These are phyloP conservation scores for Eucalyptus pauciflora DNA, from an alignment of 345 rosid genomes.

Conservation along the genomic window DNA sequence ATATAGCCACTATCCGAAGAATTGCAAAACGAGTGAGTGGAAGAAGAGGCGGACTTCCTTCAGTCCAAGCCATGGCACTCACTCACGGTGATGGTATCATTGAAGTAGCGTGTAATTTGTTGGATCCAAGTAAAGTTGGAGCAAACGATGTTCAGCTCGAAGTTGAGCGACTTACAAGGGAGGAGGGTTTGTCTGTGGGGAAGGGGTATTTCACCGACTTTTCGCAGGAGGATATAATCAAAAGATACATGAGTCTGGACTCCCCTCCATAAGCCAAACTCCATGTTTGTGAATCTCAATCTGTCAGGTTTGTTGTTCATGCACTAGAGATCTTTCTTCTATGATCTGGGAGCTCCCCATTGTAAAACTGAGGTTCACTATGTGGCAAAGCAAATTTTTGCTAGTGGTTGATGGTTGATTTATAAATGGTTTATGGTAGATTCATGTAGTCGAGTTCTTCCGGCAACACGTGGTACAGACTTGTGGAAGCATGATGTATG, in stretches of 20 bases:
- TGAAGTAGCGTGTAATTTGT: constrained; percentile 85
- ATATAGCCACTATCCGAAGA: constrained; percentile 46
- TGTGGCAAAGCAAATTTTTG: not conserved
- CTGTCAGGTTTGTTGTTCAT: not conserved
- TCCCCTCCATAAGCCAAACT: not conserved
- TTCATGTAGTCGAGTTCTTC: not conserved
- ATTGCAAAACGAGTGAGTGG: constrained; percentile 60
- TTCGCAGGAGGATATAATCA: constrained; percentile 41
- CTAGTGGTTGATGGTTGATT: not conserved
- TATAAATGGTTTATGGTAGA: not conserved
- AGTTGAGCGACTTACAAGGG: constrained; percentile 56
- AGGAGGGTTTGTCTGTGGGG: constrained; percentile 51
- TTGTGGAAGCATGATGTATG: not conserved
- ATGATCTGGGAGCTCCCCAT: not conserved
- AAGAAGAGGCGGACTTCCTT: constrained; percentile 80
- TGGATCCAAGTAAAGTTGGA: constrained; percentile 61
- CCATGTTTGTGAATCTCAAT: not conserved
- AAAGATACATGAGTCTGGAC: constrained; percentile 20
- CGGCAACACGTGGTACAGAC: not conserved
- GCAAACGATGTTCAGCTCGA: constrained; percentile 62
- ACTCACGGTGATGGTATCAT: constrained; percentile 42
- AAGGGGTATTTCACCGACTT: constrained; percentile 75
- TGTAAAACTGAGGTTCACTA: not conserved
- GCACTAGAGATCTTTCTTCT: not conserved
- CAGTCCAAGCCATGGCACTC: constrained; percentile 93